Percentiles rank a stretch among this genome's conserved stretches.
These are phyloP conservation scores for Madurella mycetomatis DNA, from an alignment of 2,329 filamentous ascomycete genomes.

Conservation along the genomic window DNA sequence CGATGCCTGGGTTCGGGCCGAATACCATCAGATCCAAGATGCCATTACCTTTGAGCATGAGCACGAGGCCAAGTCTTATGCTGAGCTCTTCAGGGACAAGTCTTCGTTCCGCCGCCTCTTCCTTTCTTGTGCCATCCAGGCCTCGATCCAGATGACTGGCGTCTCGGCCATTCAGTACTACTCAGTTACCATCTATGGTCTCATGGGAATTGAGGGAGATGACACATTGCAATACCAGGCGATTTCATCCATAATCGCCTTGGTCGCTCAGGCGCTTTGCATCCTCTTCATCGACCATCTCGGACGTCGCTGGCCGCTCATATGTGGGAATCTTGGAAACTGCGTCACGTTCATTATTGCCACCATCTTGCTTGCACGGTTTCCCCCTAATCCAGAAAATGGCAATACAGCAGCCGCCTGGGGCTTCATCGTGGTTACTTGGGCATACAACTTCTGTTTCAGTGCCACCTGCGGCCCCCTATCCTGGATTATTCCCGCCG, in stretches of 20 bases:
- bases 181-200: conserved; percentile 60
- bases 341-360: conserved; percentile 63
- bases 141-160: conserved; percentile 71
- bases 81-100: conserved; percentile 40
- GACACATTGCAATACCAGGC: conserved; percentile 71
- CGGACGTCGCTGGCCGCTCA: conserved; percentile 68
- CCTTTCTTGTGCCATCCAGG: conserved; percentile 65
- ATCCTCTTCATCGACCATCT: conserved; percentile 65
- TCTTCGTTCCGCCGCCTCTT: conserved; percentile 69
- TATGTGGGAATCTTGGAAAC: conserved; percentile 54
- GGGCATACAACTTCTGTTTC: conserved; percentile 74
- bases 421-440: conserved; percentile 71
- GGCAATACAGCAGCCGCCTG: conserved; percentile 11
- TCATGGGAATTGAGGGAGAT: conserved; percentile 63
- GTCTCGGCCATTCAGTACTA: conserved; percentile 73
- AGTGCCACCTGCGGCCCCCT: conserved; percentile 42
- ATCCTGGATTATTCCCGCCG: conserved; percentile 61
- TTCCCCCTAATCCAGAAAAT: conserved; percentile 55
- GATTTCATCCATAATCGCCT: conserved; percentile 66
- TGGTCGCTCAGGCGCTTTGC: conserved; percentile 64
- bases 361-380: conserved; percentile 48
- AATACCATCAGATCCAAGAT: conserved; percentile 65
- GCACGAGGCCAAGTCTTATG: conserved; percentile 56
- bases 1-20: conserved; percentile 67
- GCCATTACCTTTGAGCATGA: conserved; percentile 62